Evolutionary conservation across 78 protist genomes (phyloP).

Genomic region (Creolimax fragrantissima): DNA sequence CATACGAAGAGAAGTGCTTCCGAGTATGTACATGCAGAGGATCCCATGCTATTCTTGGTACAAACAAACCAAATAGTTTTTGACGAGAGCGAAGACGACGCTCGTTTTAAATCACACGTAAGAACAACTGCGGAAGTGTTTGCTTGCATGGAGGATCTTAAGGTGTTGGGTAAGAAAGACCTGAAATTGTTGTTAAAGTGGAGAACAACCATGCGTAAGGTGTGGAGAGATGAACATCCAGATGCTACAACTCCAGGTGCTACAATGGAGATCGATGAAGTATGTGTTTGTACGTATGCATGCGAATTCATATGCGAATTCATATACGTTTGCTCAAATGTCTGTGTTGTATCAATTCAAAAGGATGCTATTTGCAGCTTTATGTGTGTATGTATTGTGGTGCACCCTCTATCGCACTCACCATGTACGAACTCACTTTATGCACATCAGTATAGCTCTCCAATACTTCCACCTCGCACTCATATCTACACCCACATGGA

Average conservation of each 20-base stretch:
- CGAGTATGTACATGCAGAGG: constrained; percentile 35
- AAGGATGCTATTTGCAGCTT: no score
- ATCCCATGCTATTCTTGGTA: constrained; percentile 45
- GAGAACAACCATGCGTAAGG: constrained; percentile 38
- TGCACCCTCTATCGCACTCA: no score
- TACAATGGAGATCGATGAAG: not conserved
- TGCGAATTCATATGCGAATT: not conserved
- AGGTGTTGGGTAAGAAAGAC: constrained; percentile 71
- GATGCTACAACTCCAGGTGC: not conserved
- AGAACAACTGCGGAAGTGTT: constrained; percentile 66
- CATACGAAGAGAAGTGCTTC: not conserved
- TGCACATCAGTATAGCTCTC: no score
- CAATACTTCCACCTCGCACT: no score
- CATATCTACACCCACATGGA: no score
- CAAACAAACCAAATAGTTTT: constrained; percentile 19
- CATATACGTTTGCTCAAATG: no score
- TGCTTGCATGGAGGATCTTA: constrained; percentile 47
- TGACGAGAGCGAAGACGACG: constrained; percentile 31
- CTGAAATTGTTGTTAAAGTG: constrained; percentile 60
- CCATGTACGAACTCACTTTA: no score
- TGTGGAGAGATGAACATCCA: not conserved
- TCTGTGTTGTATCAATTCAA: no score
- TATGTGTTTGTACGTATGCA: not conserved
- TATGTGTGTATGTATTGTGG: no score
- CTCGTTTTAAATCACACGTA: constrained; percentile 29